Percentiles rank a stretch among this genome's conserved stretches.
phyloP scores from a whole-genome alignment of 1,284 basidiomycete species.

The Cystobasidium pallidum region DNA sequence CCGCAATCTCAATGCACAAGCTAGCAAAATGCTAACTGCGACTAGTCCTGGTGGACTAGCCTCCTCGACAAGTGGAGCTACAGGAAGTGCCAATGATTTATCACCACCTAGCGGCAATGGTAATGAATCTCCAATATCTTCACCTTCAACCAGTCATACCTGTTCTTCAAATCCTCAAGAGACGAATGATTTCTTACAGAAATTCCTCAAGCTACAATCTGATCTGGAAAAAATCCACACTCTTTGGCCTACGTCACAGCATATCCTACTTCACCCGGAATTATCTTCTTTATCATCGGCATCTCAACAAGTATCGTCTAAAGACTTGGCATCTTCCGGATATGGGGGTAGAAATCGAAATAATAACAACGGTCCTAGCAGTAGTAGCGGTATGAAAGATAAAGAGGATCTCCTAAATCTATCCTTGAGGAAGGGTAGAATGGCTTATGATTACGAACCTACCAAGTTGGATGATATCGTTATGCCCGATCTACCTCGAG shows the following conservation, averaged over 20 bases:
- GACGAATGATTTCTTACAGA: conserved; percentile 25
- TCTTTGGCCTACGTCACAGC: conserved; percentile 38
- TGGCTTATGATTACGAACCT: conserved; percentile 37
- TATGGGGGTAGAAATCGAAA: no score
- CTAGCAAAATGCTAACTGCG: conserved; percentile 8
- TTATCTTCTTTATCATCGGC: conserved; percentile 12
- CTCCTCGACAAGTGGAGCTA: neutral
- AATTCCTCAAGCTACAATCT: conserved; percentile 29
- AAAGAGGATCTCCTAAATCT: conserved; percentile 31
- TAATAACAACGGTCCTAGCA: no score
- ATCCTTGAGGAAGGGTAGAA: conserved; percentile 30
- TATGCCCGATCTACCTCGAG: conserved; percentile 31
- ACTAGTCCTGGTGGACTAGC: neutral
- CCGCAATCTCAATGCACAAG: conserved; percentile 35
- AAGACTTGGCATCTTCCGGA: no score
- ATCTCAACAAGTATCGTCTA: no score
- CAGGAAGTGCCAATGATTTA: conserved; percentile 8
- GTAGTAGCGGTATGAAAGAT: no score
- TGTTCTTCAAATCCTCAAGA: conserved; percentile 5
- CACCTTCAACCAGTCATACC: neutral
- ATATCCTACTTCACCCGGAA: conserved; percentile 27
- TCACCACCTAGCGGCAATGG: conserved; percentile 31
- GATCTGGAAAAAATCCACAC: conserved; percentile 41
- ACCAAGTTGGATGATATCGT: conserved; percentile 43
- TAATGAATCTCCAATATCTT: conserved; percentile 19